Base-by-base conservation (phyloP, 208 protist species). In the Trypanosoma conorhini region DNA sequence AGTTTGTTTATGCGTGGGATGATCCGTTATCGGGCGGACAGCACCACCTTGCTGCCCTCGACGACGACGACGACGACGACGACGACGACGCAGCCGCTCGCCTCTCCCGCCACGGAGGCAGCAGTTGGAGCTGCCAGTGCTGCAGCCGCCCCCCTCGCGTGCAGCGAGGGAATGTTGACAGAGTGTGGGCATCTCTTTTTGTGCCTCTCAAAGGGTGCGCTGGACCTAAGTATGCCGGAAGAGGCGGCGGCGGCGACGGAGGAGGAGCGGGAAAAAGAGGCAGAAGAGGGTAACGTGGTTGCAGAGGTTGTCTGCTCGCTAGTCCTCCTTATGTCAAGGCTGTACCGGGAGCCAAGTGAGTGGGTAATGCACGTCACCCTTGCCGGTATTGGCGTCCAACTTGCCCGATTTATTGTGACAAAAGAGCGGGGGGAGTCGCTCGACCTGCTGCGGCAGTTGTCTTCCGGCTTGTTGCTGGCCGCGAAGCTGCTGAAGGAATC, bases 391-490 rank as follows among this genome's bases (percentile, higher is more conserved):
- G 74, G 62, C 46, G 55, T 83, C 40, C 74, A 83, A 19, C 70
- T 88, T 8, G 73, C 76, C 0, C 76, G 76, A 46, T 80, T 88
- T 68, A 68, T 82, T 35, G 76, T 63, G 22, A 58, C 55, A 30
- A 70, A 77, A 9, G 52, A 65, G 24, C 58, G 22, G 5, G 35
- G 57, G 42, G 57, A 57, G 46, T 51, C 54, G 30, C 72, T 82
- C 48, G 59, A 66, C 12, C 67, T 71, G 10, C 56, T 89, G n/a
- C 74, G 56, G 1, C 76, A 85, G 61, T 42, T 87, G 7, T 82
- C 79, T 17, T 86, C 74, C 48, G 77, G 80, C 63, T 63, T 89
- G 28, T 56, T 86, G 54, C 74, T 91, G 8, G 62, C 84, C 35
- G 76, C 75, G 15, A 73, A 66, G 8, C 72, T 88, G 9, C 62